These are phyloP conservation scores for Symmetrospora coprosmae DNA, from an alignment of 768 basidiomycete genomes.

Conservation along the genomic window DNA sequence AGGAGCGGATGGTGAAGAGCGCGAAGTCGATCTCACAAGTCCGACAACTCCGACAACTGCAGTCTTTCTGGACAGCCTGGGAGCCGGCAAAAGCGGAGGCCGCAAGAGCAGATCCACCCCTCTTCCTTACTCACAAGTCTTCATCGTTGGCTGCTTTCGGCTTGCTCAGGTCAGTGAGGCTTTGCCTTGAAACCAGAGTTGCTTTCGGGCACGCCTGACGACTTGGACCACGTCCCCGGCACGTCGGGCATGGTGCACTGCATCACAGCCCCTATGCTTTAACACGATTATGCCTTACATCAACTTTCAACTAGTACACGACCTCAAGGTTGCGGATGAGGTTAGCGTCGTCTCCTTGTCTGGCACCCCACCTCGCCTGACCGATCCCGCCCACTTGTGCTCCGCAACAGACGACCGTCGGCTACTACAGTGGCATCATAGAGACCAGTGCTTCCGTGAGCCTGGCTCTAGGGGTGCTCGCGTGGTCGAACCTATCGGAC, in stretches of 20 bases:
- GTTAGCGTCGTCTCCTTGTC: not conserved
- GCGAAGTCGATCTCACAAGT: too few species aligned
- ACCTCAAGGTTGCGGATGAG: not conserved
- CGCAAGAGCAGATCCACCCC: too few species aligned
- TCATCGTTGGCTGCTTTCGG: not conserved
- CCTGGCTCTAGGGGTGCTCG: not conserved
- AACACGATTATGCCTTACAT: not conserved
- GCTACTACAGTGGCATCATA: not conserved
- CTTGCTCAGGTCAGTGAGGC: not conserved
- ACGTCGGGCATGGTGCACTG: not conserved
- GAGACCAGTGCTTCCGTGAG: not conserved
- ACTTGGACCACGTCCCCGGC: too few species aligned
- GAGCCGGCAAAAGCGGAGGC: too few species aligned
- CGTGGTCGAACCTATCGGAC: not conserved
- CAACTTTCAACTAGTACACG: not conserved
- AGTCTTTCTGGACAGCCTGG: too few species aligned
- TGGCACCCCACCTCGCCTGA: too few species aligned
- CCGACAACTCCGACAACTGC: too few species aligned
- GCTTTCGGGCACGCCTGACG: too few species aligned
- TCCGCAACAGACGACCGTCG: not conserved
- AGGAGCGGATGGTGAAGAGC: too few species aligned
- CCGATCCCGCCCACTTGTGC: too few species aligned
- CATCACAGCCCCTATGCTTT: not conserved
- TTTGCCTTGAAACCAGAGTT: not conserved
- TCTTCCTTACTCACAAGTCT: too few species aligned